Base-by-base conservation (phyloP, 179 eudicot genomes). In the Silene coronaria region DNA sequence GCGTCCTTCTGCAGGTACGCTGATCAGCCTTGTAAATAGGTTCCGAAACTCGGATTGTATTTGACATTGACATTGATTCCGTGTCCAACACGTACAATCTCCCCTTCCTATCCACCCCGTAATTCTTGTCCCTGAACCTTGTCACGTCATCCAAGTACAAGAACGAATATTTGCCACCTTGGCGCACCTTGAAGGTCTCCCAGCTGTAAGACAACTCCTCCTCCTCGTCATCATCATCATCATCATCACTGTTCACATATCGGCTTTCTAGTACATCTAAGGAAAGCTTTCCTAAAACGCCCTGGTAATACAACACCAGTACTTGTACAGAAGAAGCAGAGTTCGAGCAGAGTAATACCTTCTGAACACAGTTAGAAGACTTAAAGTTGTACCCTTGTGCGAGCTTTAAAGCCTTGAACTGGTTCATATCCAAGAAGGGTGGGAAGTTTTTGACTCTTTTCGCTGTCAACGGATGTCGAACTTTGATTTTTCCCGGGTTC, bases 381-480 rank as follows among this genome's bases (percentile, higher is more conserved):
- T 42, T 67, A 11, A 78, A 66, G 51, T 42, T 67, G 10, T 67
- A 73, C 69, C 77, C 81, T 42, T 78, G 61, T 28, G 68, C 51
- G 2, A 78, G 69, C 14, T 67, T 38, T 3, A 66, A 5, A 61
- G 19, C 62, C 45, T 13, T 30, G 16, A 73, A 78, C 46, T 6
- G 69, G 46, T 12, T 73, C 77, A 78, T 6, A 32, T 78, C 51
- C 5, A 78, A 42, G 19, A 8, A 1, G 0, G 60, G n/a, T 38
- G 73, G 73, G 11, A 55, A 38, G 13, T 73, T 3, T 13, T 45
- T 42, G 34, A 73, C 77, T 14, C 48, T 26, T 16, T 36, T 78
- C 0, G 68, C 74, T 36, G 77, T 78, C 14, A 78, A 38, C 3
- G 81, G 24, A 73, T 78, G 77, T 11, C 74, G 68, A 6, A 73